Evolutionary conservation across 148 eudicot genomes (phyloP).

Genomic region (Rhododendron simsii): DNA sequence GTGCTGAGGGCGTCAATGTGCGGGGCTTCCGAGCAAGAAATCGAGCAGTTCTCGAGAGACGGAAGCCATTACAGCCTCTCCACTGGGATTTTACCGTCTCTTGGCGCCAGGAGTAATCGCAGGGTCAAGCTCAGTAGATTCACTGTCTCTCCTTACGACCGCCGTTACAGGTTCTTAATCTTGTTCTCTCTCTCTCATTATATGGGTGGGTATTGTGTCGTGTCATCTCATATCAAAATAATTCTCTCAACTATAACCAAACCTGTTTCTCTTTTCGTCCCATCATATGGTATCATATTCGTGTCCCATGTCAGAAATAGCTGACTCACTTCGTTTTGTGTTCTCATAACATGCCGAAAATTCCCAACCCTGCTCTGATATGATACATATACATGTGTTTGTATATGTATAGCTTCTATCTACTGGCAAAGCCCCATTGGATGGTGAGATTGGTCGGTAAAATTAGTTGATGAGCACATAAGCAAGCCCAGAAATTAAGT

Average conservation of each 20-base stretch:
- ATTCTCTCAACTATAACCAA: too few species aligned
- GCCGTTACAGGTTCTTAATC: slow-evolving; percentile 53
- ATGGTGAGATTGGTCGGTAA: neutral
- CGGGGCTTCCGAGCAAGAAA: slow-evolving; percentile 24
- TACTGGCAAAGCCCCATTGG: neutral
- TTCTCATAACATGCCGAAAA: too few species aligned
- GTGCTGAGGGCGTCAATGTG: slow-evolving; percentile 30
- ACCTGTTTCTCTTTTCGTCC: too few species aligned
- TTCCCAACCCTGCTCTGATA: too few species aligned
- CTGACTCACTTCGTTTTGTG: too few species aligned
- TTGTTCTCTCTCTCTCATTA: neutral
- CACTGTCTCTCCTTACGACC: slow-evolving; percentile 54
- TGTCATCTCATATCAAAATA: too few species aligned
- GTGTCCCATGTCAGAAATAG: too few species aligned
- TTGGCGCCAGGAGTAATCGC: slow-evolving; percentile 66
- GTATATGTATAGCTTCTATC: neutral
- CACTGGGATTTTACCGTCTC: slow-evolving; percentile 65
- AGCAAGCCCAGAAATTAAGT: neutral
- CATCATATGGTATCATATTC: too few species aligned
- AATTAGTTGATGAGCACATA: too few species aligned
- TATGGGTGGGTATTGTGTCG: too few species aligned
- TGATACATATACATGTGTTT: too few species aligned
- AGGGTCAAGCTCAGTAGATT: slow-evolving; percentile 35
- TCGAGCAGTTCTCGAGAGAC: slow-evolving; percentile 40
- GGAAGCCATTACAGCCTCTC: slow-evolving; percentile 47